These are phyloP conservation scores for Sanghuangporus baumii DNA, from an alignment of 1,284 basidiomycete species.

Conservation along the genomic window DNA sequence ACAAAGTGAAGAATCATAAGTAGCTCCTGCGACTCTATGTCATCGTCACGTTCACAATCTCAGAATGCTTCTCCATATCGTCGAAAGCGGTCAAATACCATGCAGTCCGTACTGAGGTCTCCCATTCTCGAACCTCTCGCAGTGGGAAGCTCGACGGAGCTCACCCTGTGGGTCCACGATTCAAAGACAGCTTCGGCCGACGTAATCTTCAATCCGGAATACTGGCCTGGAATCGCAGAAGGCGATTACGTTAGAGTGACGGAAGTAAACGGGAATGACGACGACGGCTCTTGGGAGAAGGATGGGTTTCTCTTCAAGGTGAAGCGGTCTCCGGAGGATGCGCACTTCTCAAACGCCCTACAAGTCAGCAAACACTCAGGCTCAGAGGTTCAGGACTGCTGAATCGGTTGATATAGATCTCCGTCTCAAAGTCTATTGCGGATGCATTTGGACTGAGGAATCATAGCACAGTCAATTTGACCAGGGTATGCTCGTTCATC, in stretches of 20 bases:
- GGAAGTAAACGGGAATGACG: slow-evolving; percentile 35
- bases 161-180: slow-evolving; percentile 73
- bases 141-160: slow-evolving; percentile 52
- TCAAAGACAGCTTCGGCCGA: slow-evolving; percentile 41
- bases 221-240: slow-evolving; percentile 69
- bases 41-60: slow-evolving; percentile 54
- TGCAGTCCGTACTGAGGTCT: slow-evolving; percentile 50
- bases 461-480: slow-evolving; percentile 62
- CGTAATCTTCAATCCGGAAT: slow-evolving; percentile 63
- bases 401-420: slow-evolving; percentile 44
- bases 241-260: slow-evolving; percentile 65
- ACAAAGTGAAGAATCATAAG: too few species aligned
- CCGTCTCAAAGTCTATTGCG: slow-evolving; percentile 62
- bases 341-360: slow-evolving; percentile 49
- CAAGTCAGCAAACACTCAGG: slow-evolving; percentile 41
- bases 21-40: slow-evolving; percentile 34
- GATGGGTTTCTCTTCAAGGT: slow-evolving; percentile 59
- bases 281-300: slow-evolving; percentile 22
- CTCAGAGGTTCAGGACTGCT: not conserved
- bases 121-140: slow-evolving; percentile 36
- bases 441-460: slow-evolving; percentile 67
- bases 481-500: slow-evolving; percentile 43
- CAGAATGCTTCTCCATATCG: slow-evolving; percentile 41
- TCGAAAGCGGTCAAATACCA: slow-evolving; percentile 66
- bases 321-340: slow-evolving; percentile 46